Evolutionary conservation across 441 rosid species (phyloP), one percentile per base, ranked within the genome.

Genomic region (Adansonia madagascariensis): DNA sequence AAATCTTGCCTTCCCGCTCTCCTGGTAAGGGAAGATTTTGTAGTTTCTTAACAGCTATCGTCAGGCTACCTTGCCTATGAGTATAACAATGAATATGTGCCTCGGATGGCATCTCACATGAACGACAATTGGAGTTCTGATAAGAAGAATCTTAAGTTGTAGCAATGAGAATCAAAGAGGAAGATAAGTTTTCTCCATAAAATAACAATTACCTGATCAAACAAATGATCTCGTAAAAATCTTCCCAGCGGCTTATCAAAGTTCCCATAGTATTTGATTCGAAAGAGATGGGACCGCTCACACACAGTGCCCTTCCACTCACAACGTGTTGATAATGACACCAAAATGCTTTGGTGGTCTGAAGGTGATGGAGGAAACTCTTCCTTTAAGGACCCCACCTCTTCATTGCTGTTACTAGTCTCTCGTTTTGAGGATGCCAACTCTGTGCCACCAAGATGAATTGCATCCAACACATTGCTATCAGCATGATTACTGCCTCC

Each of bases 341-440:
- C 94, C 88, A 91, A 79, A 85, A 91, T 91, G 87, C 94, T 91
- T 73, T 89, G 97, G 85, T 91, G 91, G 82, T 90, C 94, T 49
- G 97, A 90, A 74, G 91, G 78, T 71, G 97, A 83, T 11, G 90
- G 90, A 81, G 86, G 88, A 87, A 91, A 90, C 67, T 91, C 96
- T 75, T 86, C 92, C 82, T 89, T 89, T 18, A 85, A 83, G 84
- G 86, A 84, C 70, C 82, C 90, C 31, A 80, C 68, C 73, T 86
- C 94, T 74, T 87, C 89, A 24, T 79, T 85, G 47, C 66, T 85
- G 79, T 68, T 72, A 67, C 74, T 81, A 73, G 73, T 67, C 72
- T 86, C 92, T 75, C 78, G 88, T 69, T 78, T 83, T 4, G 73
- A 41, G 44, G 84, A 77, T 60, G 75, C 60, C 46, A 76, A 68